A percentile compares a stretch with the other conserved stretches of the same genome.
These are phyloP conservation scores for Volvariella surrecta DNA, from an alignment of 1,284 basidiomycete genomes.

Conservation along the genomic window DNA sequence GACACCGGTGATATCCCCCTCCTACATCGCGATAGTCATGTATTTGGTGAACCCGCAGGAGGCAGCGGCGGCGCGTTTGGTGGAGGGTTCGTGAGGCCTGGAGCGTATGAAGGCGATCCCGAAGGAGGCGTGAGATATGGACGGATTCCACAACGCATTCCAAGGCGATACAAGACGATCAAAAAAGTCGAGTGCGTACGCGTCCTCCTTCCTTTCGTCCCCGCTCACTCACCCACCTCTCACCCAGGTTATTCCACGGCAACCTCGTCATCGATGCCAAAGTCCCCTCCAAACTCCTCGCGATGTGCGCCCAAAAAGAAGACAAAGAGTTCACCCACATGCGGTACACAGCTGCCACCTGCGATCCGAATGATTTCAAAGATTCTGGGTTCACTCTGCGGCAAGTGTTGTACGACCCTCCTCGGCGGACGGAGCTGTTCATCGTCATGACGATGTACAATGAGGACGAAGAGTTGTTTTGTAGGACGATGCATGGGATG, in stretches of 20 bases:
- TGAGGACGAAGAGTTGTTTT: slow-evolving; percentile 78
- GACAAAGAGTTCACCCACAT: slow-evolving; percentile 93
- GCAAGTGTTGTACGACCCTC: slow-evolving; percentile 76
- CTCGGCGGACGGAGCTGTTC: slow-evolving; percentile 69
- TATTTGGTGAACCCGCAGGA: not conserved
- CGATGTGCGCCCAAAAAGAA: slow-evolving; percentile 65
- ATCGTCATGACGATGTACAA: slow-evolving; percentile 72
- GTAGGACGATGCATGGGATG: slow-evolving; percentile 86
- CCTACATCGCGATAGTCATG: slow-evolving; percentile 33
- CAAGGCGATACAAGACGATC: slow-evolving; percentile 83
- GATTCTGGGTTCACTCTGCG: slow-evolving; percentile 75
- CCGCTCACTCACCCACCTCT: not conserved
- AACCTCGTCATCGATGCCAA: slow-evolving; percentile 86
- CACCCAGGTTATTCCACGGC: slow-evolving; percentile 76
- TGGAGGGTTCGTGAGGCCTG: slow-evolving; percentile 18
- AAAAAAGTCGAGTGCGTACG: slow-evolving; percentile 72
- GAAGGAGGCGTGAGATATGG: slow-evolving; percentile 70
- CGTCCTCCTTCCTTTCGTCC: slow-evolving; percentile 1
- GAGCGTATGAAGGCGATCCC: slow-evolving; percentile 31
- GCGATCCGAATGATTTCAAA: slow-evolving; percentile 87
- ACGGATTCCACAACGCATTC: slow-evolving; percentile 77
- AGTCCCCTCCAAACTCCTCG: slow-evolving; percentile 79
- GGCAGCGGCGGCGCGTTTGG: not conserved
- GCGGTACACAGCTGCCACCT: slow-evolving; percentile 91
- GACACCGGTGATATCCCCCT: slow-evolving; percentile 61